These are phyloP conservation scores for Xylaria bambusicola DNA, from an alignment of 495 filamentous ascomycete species.

Conservation along the genomic window DNA sequence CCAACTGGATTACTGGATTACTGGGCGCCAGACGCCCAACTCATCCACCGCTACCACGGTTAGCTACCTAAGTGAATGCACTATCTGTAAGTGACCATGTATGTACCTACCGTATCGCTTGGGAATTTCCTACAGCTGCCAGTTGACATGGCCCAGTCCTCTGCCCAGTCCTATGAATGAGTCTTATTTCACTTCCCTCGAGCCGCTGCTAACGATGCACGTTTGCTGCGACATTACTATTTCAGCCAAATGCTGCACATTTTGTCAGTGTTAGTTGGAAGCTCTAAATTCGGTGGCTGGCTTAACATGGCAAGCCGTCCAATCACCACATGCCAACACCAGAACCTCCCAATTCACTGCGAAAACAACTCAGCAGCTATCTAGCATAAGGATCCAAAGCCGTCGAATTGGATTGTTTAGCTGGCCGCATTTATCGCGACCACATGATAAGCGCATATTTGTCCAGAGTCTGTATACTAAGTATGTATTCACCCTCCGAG, in stretches of 20 bases:
- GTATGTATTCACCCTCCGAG: neutral
- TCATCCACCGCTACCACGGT: constrained; percentile 1
- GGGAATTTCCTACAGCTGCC: neutral
- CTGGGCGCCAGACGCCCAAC: constrained; percentile 12
- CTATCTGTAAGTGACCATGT: neutral
- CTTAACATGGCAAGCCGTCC: constrained; percentile 1
- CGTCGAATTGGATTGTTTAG: constrained; percentile 6
- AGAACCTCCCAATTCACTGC: constrained; percentile 12
- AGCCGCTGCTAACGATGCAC: too few species aligned
- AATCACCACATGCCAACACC: constrained; percentile 20
- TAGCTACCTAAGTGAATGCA: neutral
- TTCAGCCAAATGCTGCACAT: constrained; percentile 8
- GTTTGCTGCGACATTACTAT: constrained; percentile 6
- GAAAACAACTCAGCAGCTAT: constrained; percentile 19
- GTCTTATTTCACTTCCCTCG: too few species aligned
- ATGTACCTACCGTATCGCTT: neutral
- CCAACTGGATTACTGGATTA: neutral
- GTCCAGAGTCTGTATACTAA: neutral
- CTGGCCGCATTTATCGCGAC: constrained; percentile 14
- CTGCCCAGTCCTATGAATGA: too few species aligned
- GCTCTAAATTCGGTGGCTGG: constrained; percentile 17
- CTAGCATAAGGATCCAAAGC: constrained; percentile 1
- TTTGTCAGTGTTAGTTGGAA: neutral
- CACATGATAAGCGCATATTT: neutral
- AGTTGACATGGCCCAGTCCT: neutral